Base-by-base conservation (phyloP, 139 green algal genomes). In the Protoeuglena noctilucae region DNA sequence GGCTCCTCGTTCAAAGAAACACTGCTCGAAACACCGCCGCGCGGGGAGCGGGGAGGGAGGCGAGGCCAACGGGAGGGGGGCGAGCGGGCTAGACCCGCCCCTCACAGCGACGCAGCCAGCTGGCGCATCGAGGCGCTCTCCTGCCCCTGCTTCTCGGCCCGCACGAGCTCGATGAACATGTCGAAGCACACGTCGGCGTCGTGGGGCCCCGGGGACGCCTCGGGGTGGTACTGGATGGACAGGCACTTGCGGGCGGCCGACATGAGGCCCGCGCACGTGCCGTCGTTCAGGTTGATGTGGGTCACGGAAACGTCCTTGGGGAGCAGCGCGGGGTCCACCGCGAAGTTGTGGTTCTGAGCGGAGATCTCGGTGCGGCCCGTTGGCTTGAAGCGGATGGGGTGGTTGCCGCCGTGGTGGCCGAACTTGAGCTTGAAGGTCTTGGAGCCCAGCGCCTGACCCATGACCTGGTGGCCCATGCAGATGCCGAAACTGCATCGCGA, bases 251-350 rank as follows among this genome's bases (percentile, higher is more conserved):
- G 17, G 31, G 49, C 24, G 16, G 19, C 49, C 48, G 27, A 69
- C 5, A 72, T 24, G 65, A 81, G 74, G 58, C 86, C 90, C 2
- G 90, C 90, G 65, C 90, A 97, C 9, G 91, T 99, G 41, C 91
- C 91, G 69, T 99, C 92, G 70, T 99, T 99, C 24, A 99, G 80
- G 81, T 99, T 99, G 67, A 99, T 76, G 70, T 97, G 91, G 26
- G 75, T 88, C 45, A 94, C 82, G 62, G 93, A 68, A 5, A 96
- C 83, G 22, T 75, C 84, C 4, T 63, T 54, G 0, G 89, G 89
- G 47, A 99, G 76, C 4, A 80, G 79, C 5, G 54, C 64, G 4
- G 87, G 77, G 79, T 99, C 86, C 24, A 99, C 91, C 0, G 92
- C 92, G 69, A 92, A 99, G 82, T 99, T 99, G 80, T 99, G 92